These are phyloP conservation scores for Malus domestica DNA, from an alignment of 306 rosid species.

Conservation along the genomic window ASM211411v1 NC_041792.1:4729001-4729500, in stretches of 20 bases:
- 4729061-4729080: conserved; percentile 50
- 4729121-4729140: conserved; percentile 65
- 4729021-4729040: not conserved
- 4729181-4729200: conserved; percentile 6
- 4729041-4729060: conserved; percentile 11
- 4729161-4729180: not conserved
- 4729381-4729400: not conserved
- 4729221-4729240: conserved; percentile 95
- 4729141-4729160: conserved; percentile 14
- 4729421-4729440: not conserved
- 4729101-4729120: conserved; percentile 77
- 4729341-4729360: not conserved
- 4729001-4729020: not conserved
- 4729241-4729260: conserved; percentile 84
- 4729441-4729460: not conserved
- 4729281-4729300: conserved; percentile 52
- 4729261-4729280: conserved; percentile 68
- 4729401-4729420: not conserved
- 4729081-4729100: conserved; percentile 89
- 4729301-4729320: conserved; percentile 64
- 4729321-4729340: conserved; percentile 52
- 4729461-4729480: not conserved
- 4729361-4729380: not conserved
- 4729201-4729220: conserved; percentile 2
- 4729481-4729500: not conserved